A percentile compares a stretch with the other conserved stretches of the same genome.
phyloP scores from a whole-genome alignment of 1,139 yeast genomes.

The Candida mesenterica region DNA sequence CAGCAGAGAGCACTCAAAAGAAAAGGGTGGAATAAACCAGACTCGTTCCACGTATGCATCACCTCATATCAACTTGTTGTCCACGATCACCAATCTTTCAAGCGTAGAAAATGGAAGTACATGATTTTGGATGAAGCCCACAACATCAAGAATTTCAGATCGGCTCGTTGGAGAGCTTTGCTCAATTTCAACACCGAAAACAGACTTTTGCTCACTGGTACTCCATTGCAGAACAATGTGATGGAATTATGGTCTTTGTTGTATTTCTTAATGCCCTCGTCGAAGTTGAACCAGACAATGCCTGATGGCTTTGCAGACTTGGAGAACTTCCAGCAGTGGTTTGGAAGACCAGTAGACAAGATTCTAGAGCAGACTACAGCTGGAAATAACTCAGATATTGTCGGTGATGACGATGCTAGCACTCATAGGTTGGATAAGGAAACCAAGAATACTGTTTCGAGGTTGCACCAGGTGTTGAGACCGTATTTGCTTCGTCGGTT shows the following conservation, averaged over 20 bases:
- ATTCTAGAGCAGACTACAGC: constrained; percentile 67
- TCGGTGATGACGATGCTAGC: constrained; percentile 41
- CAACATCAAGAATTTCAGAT: constrained; percentile 91
- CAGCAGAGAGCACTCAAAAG: constrained; percentile 95
- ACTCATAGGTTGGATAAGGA: constrained; percentile 54
- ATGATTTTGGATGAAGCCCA: constrained; percentile 99
- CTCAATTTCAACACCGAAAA: constrained; percentile 90
- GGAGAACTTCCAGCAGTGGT: constrained; percentile 97
- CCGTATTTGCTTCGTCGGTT: constrained; percentile 90
- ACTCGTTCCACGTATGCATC: constrained; percentile 94
- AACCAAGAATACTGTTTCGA: constrained; percentile 79
- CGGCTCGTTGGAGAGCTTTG: constrained; percentile 96
- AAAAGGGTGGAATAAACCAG: constrained; percentile 96
- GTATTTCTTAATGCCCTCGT: constrained; percentile 93
- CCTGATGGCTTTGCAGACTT: constrained; percentile 96
- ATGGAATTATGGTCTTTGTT: constrained; percentile 93
- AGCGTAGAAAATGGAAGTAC: constrained; percentile 90
- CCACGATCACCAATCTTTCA: constrained; percentile 92
- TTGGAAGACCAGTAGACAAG: constrained; percentile 92
- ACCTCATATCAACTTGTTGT: constrained; percentile 95
- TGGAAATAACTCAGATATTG: constrained; percentile 44
- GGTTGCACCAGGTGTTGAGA: constrained; percentile 88
- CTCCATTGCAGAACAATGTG: constrained; percentile 88
- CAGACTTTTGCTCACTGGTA: constrained; percentile 87
- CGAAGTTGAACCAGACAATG: constrained; percentile 67